Base-by-base conservation (phyloP, 352 stramenopile species). In the Pythium dissimile region DNA sequence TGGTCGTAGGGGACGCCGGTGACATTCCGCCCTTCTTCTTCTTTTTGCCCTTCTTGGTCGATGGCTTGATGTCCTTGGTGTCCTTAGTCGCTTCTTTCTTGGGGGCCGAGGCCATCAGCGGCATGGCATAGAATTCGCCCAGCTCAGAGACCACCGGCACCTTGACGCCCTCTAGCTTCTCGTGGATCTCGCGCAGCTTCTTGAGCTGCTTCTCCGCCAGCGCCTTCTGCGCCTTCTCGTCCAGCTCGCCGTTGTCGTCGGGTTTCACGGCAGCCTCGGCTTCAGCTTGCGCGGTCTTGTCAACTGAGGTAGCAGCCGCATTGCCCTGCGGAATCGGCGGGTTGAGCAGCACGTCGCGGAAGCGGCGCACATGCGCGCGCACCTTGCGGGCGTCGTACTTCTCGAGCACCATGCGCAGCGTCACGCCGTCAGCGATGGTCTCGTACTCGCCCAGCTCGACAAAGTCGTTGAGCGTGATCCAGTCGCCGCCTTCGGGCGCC, bases 321-420 rank as follows among this genome's bases (percentile, higher is more conserved):
- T 39, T 37, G 9, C 54, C 23, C 57, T 90, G 82, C 8, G 86
- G 84, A 59, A 94, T 94, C 38, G 85, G 84, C 43, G 86, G 86
- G 67, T 93, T 95, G 57, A 70, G 64, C 52, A 92, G 62, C 45
- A 92, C 72, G 32, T 95, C 84, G 34, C 86, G 86, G 57, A 95
- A 86, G 53, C 85, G 84, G 41, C 84, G 82, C 64, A 95, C 81
- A 28, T 95, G 86, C 16, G 67, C 67, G 39, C 84, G 84, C 52
- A 83, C 86, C 55, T 94, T 95, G 61, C 85, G 81, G 4, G 85
- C 77, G 60, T 94, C 84, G 58, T 94, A 95, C 62, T 88, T 92
- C 24, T 95, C 86, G 45, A 92, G 76, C 53, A 92, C 77, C 76
- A 95, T 94, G 43, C 79, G 76, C 47, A 93, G 62, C 53, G 73